Conservation (phyloP, 306 rosid genomes). For the Trichosanthes truncata region DNA sequence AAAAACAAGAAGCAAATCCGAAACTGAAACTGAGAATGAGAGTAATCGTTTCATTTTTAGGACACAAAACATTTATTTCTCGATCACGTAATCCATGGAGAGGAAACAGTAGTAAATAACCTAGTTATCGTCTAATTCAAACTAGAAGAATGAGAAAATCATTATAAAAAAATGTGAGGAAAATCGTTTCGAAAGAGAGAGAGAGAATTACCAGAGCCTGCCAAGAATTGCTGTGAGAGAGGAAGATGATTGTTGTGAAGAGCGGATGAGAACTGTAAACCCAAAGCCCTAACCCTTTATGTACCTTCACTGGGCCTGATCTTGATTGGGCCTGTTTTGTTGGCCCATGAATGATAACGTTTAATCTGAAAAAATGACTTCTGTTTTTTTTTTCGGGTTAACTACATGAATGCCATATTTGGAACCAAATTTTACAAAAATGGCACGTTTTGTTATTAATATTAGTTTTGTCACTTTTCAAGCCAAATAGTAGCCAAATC, state of each 20-base stretch:
- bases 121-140: not conserved
- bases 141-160: not conserved
- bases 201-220: not conserved
- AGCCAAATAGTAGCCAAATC: too few relatives aligned
- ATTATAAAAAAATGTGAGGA: too few relatives aligned
- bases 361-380: too few relatives aligned
- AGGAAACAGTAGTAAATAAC: not conserved
- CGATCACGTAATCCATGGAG: not conserved
- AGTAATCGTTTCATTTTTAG: not conserved
- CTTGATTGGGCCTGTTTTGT: not conserved
- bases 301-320: not conserved
- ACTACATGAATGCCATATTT: too few relatives aligned
- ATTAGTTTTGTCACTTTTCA: too few relatives aligned
- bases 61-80: not conserved
- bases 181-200: too few relatives aligned
- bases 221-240: not conserved
- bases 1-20: not conserved
- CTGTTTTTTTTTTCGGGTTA: too few relatives aligned
- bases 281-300: not conserved
- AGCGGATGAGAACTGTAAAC: not conserved
- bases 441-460: too few relatives aligned
- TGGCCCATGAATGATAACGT: too few relatives aligned
- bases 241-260: not conserved
- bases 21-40: too few relatives aligned
- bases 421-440: too few relatives aligned